A percentile compares a stretch with the other conserved stretches of the same genome.
Conservation (phyloP, 768 basidiomycete species). For the Leccinum broughii region DNA sequence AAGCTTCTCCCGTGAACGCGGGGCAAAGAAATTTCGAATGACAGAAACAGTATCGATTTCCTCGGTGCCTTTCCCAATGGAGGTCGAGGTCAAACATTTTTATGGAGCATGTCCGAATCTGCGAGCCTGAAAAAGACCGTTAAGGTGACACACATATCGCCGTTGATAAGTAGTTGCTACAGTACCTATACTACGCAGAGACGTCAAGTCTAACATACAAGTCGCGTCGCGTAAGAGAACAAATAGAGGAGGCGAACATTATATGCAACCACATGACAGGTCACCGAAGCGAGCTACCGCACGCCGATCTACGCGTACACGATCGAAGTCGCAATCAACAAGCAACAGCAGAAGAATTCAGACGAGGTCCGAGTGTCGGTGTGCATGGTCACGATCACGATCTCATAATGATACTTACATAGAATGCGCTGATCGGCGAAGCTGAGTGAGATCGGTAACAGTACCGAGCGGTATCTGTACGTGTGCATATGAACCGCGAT, state of each 20-base stretch:
- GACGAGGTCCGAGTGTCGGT: neutral
- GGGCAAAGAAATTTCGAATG: constrained; percentile 10
- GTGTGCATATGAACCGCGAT: neutral
- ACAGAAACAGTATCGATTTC: neutral
- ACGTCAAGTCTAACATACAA: neutral
- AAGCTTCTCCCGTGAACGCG: constrained; percentile 4
- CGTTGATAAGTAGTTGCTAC: neutral
- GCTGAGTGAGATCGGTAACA: constrained; percentile 18
- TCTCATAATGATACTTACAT: neutral
- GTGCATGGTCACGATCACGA: neutral
- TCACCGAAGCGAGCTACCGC: neutral
- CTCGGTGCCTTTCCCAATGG: constrained; percentile 13
- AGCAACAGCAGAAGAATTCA: neutral
- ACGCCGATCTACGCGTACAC: neutral
- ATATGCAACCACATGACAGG: too few relatives aligned
- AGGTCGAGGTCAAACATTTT: neutral
- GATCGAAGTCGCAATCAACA: too few relatives aligned
- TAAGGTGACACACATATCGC: neutral
- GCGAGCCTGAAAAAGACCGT: neutral
- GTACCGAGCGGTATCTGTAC: neutral
- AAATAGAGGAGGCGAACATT: neutral
- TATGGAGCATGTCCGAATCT: neutral
- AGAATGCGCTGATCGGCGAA: constrained; percentile 22
- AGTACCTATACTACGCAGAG: neutral
- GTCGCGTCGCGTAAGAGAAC: neutral